These are phyloP conservation scores for Alliaria petiolata DNA, from an alignment of 345 rosid genomes.

Conservation along the genomic window DNA sequence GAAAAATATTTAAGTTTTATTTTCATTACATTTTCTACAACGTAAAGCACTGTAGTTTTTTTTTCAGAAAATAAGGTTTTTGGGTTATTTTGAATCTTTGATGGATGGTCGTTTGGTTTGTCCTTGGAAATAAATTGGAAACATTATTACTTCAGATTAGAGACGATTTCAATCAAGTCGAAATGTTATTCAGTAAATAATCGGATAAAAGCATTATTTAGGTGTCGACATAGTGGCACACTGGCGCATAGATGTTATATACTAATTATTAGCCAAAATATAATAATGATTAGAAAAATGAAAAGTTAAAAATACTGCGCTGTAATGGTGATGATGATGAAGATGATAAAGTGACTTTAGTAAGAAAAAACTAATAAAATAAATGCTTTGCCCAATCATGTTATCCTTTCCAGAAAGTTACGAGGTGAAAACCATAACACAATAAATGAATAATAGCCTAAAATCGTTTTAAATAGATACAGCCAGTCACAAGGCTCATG, in stretches of 20 bases:
- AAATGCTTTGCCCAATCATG: constrained; percentile 21
- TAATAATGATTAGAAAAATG: neutral
- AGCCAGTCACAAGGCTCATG: constrained; percentile 22
- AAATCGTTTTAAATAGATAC: neutral
- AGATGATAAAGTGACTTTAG: constrained; percentile 15
- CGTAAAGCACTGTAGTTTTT: too few relatives aligned
- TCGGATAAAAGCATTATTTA: too few relatives aligned
- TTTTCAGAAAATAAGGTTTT: too few relatives aligned
- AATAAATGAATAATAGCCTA: constrained; percentile 6
- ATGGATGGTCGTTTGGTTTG: neutral
- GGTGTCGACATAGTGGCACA: constrained; percentile 30
- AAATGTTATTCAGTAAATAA: neutral
- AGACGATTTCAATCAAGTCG: neutral
- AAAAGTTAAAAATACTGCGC: constrained; percentile 16
- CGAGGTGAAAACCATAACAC: constrained; percentile 28
- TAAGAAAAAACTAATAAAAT: neutral
- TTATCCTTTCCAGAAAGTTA: constrained; percentile 24
- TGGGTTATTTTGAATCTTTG: neutral
- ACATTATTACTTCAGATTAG: neutral
- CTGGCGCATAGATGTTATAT: neutral
- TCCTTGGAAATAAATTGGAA: neutral
- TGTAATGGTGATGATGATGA: constrained; percentile 24
- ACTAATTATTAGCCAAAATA: neutral
- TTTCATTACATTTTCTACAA: too few relatives aligned
- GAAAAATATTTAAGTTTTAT: too few relatives aligned